phyloP scores from a whole-genome alignment of 805 yeast genomes.

The Diddensiella transvaalensis region DNA sequence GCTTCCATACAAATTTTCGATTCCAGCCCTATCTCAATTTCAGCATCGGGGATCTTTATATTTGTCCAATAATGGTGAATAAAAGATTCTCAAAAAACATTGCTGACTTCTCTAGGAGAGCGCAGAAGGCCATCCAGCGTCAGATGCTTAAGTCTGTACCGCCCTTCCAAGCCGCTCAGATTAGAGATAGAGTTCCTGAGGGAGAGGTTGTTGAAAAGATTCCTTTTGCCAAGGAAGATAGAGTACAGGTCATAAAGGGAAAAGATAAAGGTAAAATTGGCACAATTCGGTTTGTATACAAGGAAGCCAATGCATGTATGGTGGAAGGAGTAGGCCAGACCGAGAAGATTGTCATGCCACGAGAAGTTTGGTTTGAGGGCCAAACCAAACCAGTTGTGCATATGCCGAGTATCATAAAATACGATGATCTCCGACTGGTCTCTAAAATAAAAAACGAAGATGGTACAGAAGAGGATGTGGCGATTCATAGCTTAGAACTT shows the following conservation, averaged over 20 bases:
- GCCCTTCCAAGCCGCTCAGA: slow-evolving; percentile 23
- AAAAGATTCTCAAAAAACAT: slow-evolving; percentile 16
- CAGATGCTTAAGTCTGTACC: slow-evolving; percentile 20
- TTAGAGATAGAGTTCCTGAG: slow-evolving; percentile 30
- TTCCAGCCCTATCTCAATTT: too few species aligned
- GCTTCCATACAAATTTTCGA: too few species aligned
- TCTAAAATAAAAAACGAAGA: slow-evolving; percentile 67
- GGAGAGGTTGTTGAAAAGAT: slow-evolving; percentile 37
- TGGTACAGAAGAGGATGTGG: slow-evolving; percentile 65
- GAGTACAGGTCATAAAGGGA: slow-evolving; percentile 71
- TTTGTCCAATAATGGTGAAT: slow-evolving; percentile 18
- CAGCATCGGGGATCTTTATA: too few species aligned
- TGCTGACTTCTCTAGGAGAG: slow-evolving; percentile 21
- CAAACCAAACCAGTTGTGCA: slow-evolving; percentile 69
- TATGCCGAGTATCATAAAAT: slow-evolving; percentile 60
- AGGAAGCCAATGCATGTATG: slow-evolving; percentile 58
- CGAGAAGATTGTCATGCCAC: slow-evolving; percentile 63
- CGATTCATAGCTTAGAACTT: slow-evolving; percentile 68
- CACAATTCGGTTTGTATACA: slow-evolving; percentile 55
- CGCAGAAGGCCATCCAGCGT: slow-evolving; percentile 18
- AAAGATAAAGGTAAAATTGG: slow-evolving; percentile 71
- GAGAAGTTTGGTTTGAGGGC: slow-evolving; percentile 64
- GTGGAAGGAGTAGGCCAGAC: slow-evolving; percentile 68
- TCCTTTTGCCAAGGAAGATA: slow-evolving; percentile 66
- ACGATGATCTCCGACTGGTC: slow-evolving; percentile 65